Base-by-base conservation (phyloP, 2,329 filamentous ascomycete species). In the Trichoderma oligosporum region DNA sequence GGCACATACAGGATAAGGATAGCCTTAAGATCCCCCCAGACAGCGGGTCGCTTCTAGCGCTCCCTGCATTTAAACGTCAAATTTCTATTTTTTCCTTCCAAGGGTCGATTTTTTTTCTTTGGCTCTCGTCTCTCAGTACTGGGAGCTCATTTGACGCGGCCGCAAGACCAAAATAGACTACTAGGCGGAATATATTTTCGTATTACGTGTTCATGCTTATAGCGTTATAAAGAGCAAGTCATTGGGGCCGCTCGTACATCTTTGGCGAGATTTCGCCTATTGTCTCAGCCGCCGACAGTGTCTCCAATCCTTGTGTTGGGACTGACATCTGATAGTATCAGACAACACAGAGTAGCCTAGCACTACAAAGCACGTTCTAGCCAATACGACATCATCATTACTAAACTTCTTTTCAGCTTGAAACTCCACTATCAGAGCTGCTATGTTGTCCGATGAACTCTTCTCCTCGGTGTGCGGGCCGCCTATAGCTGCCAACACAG, bases 371-470 rank as follows among this genome's bases (percentile, higher is more conserved):
- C 38, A 33, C 27, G n/a, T 11, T 27, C 14, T 8, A 12, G 9
- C 12, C 5, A 27, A 42, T 2, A 18, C 4, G 6, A 14, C 33
- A 53, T 44, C 39, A 22, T 29, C 49, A 35, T 39, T 44, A 31
- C 22, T n/a, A 16, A 25, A 18, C 20, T 9, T 38, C 41, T 22
- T 35, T n/a, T 18, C 41, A 38, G 12, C 7, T 25, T 12, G 31
- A 27, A 31, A 33, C 18, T 4, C 45, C 45, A 48, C 22, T 11
- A 20, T 42, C 33, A 57, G 22, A 44, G 20, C 14, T 53, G 66
- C 59, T 56, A 86, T 86, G 83, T 67, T 85, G 53, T 78, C 81
- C 20, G 83, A 86, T 67, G 77, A 79, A 59, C 83, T 86, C 67
- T 76, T 85, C 62, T 80, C 82, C 33, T 76, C 83, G 51, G 76